phyloP scores from a whole-genome alignment of 2,329 filamentous ascomycete species.

The Coniella vitis region DNA sequence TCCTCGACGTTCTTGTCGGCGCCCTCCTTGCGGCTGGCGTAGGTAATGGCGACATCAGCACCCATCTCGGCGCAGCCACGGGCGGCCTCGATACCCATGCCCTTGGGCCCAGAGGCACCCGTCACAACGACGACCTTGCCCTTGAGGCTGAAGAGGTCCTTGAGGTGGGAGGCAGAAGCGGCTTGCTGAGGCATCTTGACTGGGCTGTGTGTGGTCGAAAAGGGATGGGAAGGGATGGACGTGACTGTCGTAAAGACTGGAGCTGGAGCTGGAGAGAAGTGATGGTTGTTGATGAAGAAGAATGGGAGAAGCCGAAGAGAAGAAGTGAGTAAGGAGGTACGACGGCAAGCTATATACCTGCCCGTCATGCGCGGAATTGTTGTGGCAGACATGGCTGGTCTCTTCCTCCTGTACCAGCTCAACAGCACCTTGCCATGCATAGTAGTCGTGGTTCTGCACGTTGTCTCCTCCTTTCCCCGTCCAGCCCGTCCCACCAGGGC shows the following conservation, averaged over 20 bases:
- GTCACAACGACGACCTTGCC: conserved; percentile 64
- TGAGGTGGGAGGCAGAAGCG: conserved; percentile 49
- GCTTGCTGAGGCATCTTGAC: conserved; percentile 48
- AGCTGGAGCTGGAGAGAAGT: not conserved
- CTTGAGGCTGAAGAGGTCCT: conserved; percentile 63
- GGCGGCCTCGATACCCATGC: conserved; percentile 63
- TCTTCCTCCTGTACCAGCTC: not conserved
- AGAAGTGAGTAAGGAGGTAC: no score
- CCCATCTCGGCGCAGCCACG: conserved; percentile 62
- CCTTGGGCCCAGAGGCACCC: conserved; percentile 59
- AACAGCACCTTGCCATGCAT: no score
- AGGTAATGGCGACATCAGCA: conserved; percentile 62
- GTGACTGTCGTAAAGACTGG: not conserved
- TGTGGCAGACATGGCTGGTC: not conserved
- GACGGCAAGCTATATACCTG: no score
- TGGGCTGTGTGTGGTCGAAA: not conserved
- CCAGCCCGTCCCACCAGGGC: no score
- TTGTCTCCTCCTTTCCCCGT: no score
- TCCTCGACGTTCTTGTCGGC: conserved; percentile 58
- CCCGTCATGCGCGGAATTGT: not conserved
- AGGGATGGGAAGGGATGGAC: not conserved
- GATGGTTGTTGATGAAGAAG: not conserved
- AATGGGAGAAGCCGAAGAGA: not conserved
- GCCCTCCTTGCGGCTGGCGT: conserved; percentile 61
- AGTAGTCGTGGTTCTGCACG: no score